Base-by-base conservation (phyloP, 768 basidiomycete genomes). In the Termitomyces sp. region DNA sequence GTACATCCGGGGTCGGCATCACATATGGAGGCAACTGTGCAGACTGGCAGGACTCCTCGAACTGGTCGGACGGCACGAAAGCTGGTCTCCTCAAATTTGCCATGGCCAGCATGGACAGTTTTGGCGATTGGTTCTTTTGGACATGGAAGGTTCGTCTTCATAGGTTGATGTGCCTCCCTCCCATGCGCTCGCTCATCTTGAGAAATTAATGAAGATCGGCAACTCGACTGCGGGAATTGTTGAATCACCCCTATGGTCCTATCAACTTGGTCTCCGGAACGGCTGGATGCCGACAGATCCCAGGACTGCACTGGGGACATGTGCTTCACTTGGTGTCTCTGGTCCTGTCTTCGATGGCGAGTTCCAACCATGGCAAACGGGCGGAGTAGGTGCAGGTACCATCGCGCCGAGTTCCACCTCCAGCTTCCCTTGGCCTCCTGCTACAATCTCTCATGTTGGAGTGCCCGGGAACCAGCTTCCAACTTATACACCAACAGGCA, bases 311-410 rank as follows among this genome's bases (percentile, higher is more conserved):
- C 54, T 68, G 26, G 94, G 65, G 69, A 70, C 78, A 44, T 97
- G 94, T 68, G 73, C 60, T 24, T 72, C 78, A 1, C 73, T 89
- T 33, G 86, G 83, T 22, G 72, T 74, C 6, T 52, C 70, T 5
- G 70, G 69, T 11, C 64, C 68, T 6, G 45, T 67, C 7, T 80
- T 76, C 58, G 65, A 70, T 54, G 80, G 79, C 5, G 74, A 76
- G 2, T 82, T 86, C 62, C 61, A 79, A 30, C 58, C 86, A 1
- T 90, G 85, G 81, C 82, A 84, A 70, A 89, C 87, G 38, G 92
- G 90, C 40, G 90, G 86, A 40, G 65, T 78, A 73, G 65, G 74
- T 67, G 65, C 86, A 74, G 62, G 86, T 71, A 54, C 78, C 72
- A 54, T 80, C 71, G 57, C 79, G 79, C 65, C 75, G 66, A 41